These are phyloP conservation scores for Claviceps maximensis DNA, from an alignment of 2,329 filamentous ascomycete genomes.

Conservation along the genomic window DNA sequence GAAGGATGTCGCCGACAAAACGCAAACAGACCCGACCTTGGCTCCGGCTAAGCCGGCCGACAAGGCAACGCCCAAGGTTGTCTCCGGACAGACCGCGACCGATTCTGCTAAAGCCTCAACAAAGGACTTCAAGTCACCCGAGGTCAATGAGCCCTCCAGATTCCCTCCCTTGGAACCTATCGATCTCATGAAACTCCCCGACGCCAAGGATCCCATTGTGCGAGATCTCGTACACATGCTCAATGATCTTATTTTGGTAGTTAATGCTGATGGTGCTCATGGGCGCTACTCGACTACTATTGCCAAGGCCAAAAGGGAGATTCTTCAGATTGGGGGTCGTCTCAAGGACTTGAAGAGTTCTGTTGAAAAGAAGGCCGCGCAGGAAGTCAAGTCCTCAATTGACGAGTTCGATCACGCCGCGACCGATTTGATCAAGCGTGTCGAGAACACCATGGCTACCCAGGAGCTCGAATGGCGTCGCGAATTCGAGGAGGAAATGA, in stretches of 20 bases:
- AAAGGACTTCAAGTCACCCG: constrained; percentile 37
- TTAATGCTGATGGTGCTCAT: constrained; percentile 74
- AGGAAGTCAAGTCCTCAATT: constrained; percentile 58
- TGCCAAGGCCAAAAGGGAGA: constrained; percentile 71
- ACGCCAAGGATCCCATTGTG: constrained; percentile 74
- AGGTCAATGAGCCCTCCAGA: constrained; percentile 52
- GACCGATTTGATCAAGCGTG: constrained; percentile 73
- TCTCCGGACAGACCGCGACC: constrained; percentile 8
- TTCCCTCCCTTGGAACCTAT: constrained; percentile 56
- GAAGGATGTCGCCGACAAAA: constrained; percentile 18
- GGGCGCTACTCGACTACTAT: constrained; percentile 68
- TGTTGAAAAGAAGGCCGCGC: constrained; percentile 57
- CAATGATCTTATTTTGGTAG: constrained; percentile 87
- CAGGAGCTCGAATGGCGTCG: constrained; percentile 75
- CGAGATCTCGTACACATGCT: constrained; percentile 91
- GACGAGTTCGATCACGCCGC: constrained; percentile 78
- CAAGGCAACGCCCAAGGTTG: constrained; percentile 14
- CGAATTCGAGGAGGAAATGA: constrained; percentile 78
- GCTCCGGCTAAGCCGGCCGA: constrained; percentile 18
- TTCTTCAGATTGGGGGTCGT: constrained; percentile 64
- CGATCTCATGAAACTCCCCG: constrained; percentile 61
- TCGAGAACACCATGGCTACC: constrained; percentile 67
- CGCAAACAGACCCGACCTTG: constrained; percentile 11
- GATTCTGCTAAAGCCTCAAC: constrained; percentile 15
- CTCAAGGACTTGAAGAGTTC: constrained; percentile 61